Conservation (phyloP, 192 early-diverging fungal species). For the Diversispora eburnea region DNA sequence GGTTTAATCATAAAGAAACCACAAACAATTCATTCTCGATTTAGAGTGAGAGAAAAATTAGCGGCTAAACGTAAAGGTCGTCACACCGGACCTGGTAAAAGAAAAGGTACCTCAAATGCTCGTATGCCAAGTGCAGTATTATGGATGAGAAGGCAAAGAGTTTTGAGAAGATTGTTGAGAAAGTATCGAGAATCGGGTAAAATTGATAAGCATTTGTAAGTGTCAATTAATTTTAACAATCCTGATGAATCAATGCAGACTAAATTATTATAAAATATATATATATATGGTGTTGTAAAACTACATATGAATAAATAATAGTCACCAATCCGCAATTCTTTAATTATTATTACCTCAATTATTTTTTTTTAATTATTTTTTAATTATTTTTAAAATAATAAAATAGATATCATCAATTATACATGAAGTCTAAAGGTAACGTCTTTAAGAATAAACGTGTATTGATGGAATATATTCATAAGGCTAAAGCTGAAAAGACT, state of each 20-base stretch:
- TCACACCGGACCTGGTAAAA: constrained; percentile 92
- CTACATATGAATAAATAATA: too few species aligned
- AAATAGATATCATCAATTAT: constrained; percentile 81
- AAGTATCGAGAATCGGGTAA: constrained; percentile 98
- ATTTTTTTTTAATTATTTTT: neutral
- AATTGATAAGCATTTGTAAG: constrained; percentile 94
- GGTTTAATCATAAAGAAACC: constrained; percentile 97
- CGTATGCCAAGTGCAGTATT: constrained; percentile 93
- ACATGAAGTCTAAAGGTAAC: constrained; percentile 99
- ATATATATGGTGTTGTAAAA: too few species aligned
- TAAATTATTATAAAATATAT: too few species aligned
- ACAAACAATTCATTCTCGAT: constrained; percentile 80
- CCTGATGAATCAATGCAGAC: too few species aligned
- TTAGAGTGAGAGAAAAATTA: constrained; percentile 85
- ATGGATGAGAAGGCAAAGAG: constrained; percentile 98
- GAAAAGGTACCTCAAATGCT: constrained; percentile 93
- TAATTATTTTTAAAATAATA: too few species aligned
- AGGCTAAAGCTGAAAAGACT: constrained; percentile 97
- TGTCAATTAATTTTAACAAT: constrained; percentile 15
- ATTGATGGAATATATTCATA: constrained; percentile 99
- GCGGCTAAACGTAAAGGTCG: constrained; percentile 96
- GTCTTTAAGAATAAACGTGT: constrained; percentile 99
- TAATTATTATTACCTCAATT: neutral
- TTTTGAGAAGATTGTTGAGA: constrained; percentile 88
- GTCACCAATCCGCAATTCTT: too few species aligned